Evolutionary conservation across 306 rosid species (phyloP).

Genomic region (Arachis hypogaea): DNA sequence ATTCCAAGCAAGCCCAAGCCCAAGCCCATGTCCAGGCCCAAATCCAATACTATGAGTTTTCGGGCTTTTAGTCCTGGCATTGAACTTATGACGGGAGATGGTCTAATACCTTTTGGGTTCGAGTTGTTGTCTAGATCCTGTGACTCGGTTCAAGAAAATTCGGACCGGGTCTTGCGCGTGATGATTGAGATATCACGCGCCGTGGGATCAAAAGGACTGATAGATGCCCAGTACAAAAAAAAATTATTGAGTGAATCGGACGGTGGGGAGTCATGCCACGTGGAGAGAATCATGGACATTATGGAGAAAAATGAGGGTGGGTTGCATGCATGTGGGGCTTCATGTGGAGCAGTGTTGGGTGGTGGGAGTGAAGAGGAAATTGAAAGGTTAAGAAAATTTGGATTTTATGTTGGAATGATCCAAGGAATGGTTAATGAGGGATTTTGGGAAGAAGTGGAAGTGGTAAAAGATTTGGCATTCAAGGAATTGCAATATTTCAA

Average conservation of each 20-base stretch:
- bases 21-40: background rate
- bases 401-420: conserved; percentile 53
- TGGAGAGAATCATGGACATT: background rate
- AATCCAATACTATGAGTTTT: background rate
- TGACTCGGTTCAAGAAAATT: conserved; percentile 32
- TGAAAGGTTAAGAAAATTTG: conserved; percentile 51
- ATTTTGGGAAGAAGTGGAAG: conserved; percentile 11
- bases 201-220: conserved; percentile 56
- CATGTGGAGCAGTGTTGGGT: conserved; percentile 75
- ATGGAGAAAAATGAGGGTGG: conserved; percentile 55
- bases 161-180: conserved; percentile 56
- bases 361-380: conserved; percentile 68
- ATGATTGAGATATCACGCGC: conserved; percentile 63
- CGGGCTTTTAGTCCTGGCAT: conserved; percentile 42
- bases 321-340: conserved; percentile 71
- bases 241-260: background rate
- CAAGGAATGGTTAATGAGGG: conserved; percentile 45
- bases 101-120: conserved; percentile 55
- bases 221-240: conserved; percentile 46
- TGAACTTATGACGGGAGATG: conserved; percentile 58
- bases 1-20: conserved; percentile 49
- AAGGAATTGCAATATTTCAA: conserved; percentile 48
- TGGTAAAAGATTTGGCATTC: conserved; percentile 47
- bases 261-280: conserved; percentile 16
- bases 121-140: conserved; percentile 50